These are phyloP conservation scores for Parathielavia appendiculata DNA, from an alignment of 495 filamentous ascomycete species.

Conservation along the genomic window DNA sequence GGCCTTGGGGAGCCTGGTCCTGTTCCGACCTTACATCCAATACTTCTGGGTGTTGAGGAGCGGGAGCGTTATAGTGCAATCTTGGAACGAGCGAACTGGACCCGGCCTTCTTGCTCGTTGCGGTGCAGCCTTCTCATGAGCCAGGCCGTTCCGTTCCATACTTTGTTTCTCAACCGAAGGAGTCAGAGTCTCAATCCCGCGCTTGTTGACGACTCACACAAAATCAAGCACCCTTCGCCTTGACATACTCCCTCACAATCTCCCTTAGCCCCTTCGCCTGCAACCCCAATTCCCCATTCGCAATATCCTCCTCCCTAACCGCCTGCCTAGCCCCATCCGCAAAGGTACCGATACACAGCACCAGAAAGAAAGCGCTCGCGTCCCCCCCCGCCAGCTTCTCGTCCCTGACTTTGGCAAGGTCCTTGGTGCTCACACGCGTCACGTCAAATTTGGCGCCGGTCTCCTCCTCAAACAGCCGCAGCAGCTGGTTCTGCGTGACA, in stretches of 20 bases:
- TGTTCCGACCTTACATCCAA: too few species aligned
- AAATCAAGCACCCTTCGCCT: not conserved
- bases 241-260: not conserved
- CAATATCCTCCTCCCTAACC: constrained; percentile 16
- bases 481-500: constrained; percentile 46
- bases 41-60: too few species aligned
- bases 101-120: too few species aligned
- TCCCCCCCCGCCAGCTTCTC: constrained; percentile 36
- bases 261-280: not conserved
- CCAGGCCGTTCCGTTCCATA: too few species aligned
- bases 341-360: constrained; percentile 28
- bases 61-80: too few species aligned
- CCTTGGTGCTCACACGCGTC: constrained; percentile 31
- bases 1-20: too few species aligned
- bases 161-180: too few species aligned
- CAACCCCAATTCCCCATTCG: not conserved
- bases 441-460: constrained; percentile 38
- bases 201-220: not conserved
- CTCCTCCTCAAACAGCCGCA: constrained; percentile 41
- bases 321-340: constrained; percentile 35
- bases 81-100: too few species aligned
- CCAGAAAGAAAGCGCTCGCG: constrained; percentile 33
- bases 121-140: too few species aligned
- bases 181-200: not conserved
- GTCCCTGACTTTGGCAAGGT: constrained; percentile 34